Evolutionary conservation across 1,284 basidiomycete species (phyloP).

Genomic region (Ganoderma sinense): DNA sequence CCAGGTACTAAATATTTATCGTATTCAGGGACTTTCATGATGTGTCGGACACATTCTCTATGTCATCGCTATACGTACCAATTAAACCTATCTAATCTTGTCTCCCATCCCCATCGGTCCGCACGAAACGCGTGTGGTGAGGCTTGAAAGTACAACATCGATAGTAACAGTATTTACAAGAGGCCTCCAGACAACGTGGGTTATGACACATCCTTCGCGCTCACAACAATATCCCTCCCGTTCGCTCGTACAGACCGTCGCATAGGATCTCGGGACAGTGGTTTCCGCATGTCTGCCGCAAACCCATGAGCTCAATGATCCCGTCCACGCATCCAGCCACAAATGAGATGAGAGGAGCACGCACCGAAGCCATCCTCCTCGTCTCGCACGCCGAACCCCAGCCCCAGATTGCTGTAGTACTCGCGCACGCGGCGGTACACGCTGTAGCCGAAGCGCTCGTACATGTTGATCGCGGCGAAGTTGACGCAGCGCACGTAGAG

Average conservation of each 20-base stretch:
- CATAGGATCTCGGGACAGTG: conserved; percentile 69
- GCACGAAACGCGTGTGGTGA: no score
- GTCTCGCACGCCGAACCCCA: conserved; percentile 72
- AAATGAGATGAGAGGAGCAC: conserved; percentile 40
- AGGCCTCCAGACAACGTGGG: neutral
- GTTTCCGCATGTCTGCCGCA: conserved; percentile 86
- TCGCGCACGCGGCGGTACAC: conserved; percentile 86
- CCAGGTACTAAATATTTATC: neutral
- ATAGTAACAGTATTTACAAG: neutral
- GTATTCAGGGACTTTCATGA: neutral
- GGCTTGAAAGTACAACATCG: neutral
- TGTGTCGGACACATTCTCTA: neutral
- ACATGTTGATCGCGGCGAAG: conserved; percentile 80
- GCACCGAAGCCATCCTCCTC: conserved; percentile 93
- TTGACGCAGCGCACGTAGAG: conserved; percentile 90
- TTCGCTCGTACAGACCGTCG: conserved; percentile 73
- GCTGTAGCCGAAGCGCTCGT: conserved; percentile 87
- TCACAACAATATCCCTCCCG: conserved; percentile 78
- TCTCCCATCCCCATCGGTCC: neutral
- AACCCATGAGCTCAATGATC: neutral
- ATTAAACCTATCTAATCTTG: neutral
- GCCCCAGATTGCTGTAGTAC: conserved; percentile 84
- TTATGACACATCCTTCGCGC: conserved; percentile 71
- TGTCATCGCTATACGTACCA: neutral
- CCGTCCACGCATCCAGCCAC: neutral